These are phyloP conservation scores for Eimeria falciformis DNA, from an alignment of 169 alveolate species.

Conservation along the genomic window DNA sequence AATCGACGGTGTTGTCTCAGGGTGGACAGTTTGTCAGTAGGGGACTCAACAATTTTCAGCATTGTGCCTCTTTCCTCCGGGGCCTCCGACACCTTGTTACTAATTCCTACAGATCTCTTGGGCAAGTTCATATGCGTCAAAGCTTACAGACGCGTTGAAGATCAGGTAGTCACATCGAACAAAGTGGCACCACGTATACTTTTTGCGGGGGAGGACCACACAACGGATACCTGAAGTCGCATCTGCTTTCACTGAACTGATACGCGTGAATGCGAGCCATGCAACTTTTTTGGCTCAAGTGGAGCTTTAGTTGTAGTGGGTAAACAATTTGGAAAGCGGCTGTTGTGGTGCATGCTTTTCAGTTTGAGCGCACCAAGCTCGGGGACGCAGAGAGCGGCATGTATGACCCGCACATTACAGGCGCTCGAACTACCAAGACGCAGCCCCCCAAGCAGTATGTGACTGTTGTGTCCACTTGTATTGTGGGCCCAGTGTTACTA, in stretches of 20 bases:
- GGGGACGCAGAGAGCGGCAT: slow-evolving; percentile 30
- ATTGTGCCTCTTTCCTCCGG: background rate
- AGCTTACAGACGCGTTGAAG: slow-evolving; percentile 59
- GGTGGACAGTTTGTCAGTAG: slow-evolving; percentile 47
- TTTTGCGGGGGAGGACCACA: no score
- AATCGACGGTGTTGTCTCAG: background rate
- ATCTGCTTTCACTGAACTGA: no score
- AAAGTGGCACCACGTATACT: no score
- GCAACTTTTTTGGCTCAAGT: no score
- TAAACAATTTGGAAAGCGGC: no score
- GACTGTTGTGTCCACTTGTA: slow-evolving; percentile 23
- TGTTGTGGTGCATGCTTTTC: background rate
- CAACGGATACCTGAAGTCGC: no score
- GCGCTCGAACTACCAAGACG: background rate
- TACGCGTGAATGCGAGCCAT: no score
- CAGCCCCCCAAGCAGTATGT: background rate
- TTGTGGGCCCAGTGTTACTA: slow-evolving; percentile 47
- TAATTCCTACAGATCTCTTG: slow-evolving; percentile 12
- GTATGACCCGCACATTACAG: slow-evolving; percentile 53
- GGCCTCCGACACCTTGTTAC: background rate
- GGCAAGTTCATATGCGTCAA: slow-evolving; percentile 49
- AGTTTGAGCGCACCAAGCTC: slow-evolving; percentile 48
- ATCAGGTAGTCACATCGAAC: slow-evolving; percentile 28
- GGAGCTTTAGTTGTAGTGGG: no score
- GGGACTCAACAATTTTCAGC: background rate